phyloP scores from a whole-genome alignment of 2,329 filamentous ascomycete genomes.

The Parastagonospora avenae region DNA sequence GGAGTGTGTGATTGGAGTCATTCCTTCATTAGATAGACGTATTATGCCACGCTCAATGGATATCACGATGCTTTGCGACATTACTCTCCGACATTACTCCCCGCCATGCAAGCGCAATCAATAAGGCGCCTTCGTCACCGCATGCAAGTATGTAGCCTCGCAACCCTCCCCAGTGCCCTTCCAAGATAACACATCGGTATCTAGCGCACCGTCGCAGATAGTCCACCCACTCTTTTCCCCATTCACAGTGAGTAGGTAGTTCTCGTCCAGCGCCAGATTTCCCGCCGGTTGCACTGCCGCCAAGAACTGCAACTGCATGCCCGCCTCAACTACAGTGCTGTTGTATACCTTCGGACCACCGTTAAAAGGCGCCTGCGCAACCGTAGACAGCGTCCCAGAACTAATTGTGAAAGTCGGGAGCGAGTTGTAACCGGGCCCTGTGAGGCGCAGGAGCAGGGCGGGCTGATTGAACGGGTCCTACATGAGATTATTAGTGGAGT shows the following conservation, averaged over 20 bases:
- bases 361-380: conserved; percentile 32
- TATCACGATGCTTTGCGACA: background rate
- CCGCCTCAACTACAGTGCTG: conserved; percentile 31
- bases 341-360: conserved; percentile 37
- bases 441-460: conserved; percentile 46
- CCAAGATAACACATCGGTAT: conserved; percentile 45
- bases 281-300: conserved; percentile 35
- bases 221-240: conserved; percentile 47
- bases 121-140: conserved; percentile 46
- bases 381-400: conserved; percentile 40
- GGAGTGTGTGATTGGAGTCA: conserved; percentile 9
- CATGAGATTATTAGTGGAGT: background rate
- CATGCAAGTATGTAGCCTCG: conserved; percentile 46
- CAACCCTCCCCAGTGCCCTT: conserved; percentile 44
- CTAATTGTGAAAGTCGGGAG: conserved; percentile 48
- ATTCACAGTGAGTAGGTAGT: conserved; percentile 46
- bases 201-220: conserved; percentile 42
- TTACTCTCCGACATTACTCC: background rate
- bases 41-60: too few relatives aligned
- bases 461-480: conserved; percentile 42
- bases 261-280: conserved; percentile 42
- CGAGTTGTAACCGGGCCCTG: conserved; percentile 44
- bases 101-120: conserved; percentile 12
- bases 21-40: background rate
- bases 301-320: conserved; percentile 40